Conservation (phyloP, 2,329 filamentous ascomycete species). For the Aurifilum marmelostoma region DNA sequence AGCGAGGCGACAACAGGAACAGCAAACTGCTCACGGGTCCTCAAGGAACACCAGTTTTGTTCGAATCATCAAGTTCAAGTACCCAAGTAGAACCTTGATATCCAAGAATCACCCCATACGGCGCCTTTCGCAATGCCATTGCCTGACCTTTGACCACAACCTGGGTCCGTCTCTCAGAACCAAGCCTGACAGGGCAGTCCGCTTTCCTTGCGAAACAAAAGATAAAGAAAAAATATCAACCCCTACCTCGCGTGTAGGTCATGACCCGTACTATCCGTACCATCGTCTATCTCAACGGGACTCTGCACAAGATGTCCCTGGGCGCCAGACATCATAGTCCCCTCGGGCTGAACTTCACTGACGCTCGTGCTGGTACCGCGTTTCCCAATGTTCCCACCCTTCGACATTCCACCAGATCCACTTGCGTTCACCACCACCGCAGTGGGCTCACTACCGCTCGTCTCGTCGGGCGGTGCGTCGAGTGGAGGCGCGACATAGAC, state of each 20-base stretch:
- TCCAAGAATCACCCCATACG: background rate
- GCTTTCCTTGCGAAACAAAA: no score
- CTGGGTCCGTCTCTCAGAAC: no score
- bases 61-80: background rate
- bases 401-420: background rate
- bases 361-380: conserved; percentile 7
- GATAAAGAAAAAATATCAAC: background rate
- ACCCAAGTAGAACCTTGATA: background rate
- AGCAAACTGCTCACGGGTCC: background rate
- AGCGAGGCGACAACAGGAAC: background rate
- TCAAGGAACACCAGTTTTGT: background rate
- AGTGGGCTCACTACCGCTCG: conserved; percentile 33
- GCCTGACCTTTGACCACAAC: background rate
- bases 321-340: background rate
- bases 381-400: conserved; percentile 2
- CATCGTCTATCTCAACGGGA: background rate
- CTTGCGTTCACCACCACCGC: conserved; percentile 33
- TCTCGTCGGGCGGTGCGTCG: conserved; percentile 40
- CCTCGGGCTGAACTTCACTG: conserved; percentile 10
- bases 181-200: no score
- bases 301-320: conserved; percentile 1
- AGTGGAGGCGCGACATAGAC: conserved; percentile 40
- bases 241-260: background rate
- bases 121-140: background rate
- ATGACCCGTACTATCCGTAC: background rate